Evolutionary conservation across 805 yeast genomes (phyloP).

Genomic region (Teunomyces atbi): DNA sequence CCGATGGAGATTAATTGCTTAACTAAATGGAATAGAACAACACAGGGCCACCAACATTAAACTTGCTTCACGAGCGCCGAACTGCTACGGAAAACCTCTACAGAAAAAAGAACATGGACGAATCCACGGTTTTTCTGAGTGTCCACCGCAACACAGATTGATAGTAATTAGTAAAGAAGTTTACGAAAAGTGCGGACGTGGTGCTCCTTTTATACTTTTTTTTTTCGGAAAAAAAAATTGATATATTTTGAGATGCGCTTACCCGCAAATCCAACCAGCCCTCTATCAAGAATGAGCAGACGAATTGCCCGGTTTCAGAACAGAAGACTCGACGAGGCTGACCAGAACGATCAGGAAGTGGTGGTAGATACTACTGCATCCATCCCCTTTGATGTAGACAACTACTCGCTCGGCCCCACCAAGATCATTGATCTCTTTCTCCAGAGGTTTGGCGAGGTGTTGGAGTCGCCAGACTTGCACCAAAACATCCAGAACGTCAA

Average conservation of each 20-base stretch:
- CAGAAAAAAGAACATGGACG: constrained; percentile 20
- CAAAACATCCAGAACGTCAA: constrained; percentile 66
- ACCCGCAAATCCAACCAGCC: constrained; percentile 10
- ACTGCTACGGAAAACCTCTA: constrained; percentile 46
- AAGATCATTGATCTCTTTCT: constrained; percentile 38
- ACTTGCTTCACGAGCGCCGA: constrained; percentile 77
- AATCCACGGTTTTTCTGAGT: constrained; percentile 43
- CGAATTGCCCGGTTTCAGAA: constrained; percentile 30
- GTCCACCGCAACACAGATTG: constrained; percentile 56
- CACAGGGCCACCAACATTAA: constrained; percentile 16
- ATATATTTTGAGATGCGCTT: constrained; percentile 3
- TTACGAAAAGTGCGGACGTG: constrained; percentile 5
- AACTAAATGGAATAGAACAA: constrained; percentile 13
- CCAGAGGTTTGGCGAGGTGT: constrained; percentile 28
- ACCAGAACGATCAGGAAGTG: constrained; percentile 2
- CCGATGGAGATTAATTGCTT: constrained; percentile 16
- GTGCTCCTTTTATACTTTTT: constrained; percentile 9
- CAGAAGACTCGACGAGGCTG: constrained; percentile 12
- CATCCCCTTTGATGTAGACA: constrained; percentile 34
- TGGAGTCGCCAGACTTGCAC: constrained; percentile 35
- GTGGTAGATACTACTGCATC: constrained; percentile 12
- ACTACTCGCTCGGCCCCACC: constrained; percentile 28
- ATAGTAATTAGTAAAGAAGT: constrained; percentile 17
- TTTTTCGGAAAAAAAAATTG: not conserved
- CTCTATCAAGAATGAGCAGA: constrained; percentile 24